These are phyloP conservation scores for Angomonas deanei DNA, from an alignment of 208 protist species.

Conservation along the genomic window DNA sequence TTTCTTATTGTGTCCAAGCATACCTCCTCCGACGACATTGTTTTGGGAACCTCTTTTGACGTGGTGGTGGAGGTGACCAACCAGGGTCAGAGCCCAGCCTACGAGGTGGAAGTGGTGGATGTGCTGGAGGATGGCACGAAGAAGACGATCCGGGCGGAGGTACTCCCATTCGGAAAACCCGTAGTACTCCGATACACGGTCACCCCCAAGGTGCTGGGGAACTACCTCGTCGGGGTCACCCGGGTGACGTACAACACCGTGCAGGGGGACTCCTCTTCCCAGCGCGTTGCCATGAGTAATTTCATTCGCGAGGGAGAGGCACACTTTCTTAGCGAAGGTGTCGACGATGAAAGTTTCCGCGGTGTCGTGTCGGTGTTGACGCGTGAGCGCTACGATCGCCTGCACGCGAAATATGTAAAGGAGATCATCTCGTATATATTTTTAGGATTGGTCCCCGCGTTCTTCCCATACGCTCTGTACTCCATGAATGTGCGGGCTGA, in stretches of 20 bases:
- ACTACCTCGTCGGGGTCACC: constrained; percentile 57
- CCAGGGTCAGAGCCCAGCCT: constrained; percentile 72
- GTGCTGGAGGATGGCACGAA: constrained; percentile 41
- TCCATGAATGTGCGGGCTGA: constrained; percentile 66
- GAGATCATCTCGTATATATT: constrained; percentile 76
- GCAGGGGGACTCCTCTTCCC: constrained; percentile 42
- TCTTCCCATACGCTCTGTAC: constrained; percentile 71
- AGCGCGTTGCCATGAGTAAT: constrained; percentile 63
- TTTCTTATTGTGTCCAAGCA: constrained; percentile 79
- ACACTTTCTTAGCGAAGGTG: constrained; percentile 60
- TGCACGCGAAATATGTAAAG: constrained; percentile 68
- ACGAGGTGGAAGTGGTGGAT: constrained; percentile 65
- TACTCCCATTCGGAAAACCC: constrained; percentile 50
- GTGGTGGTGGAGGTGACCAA: constrained; percentile 71
- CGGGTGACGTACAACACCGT: constrained; percentile 70
- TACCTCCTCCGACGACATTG: constrained; percentile 64
- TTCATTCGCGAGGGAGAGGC: constrained; percentile 73
- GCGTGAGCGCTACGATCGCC: constrained; percentile 73
- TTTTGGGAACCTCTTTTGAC: constrained; percentile 67
- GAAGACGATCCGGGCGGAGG: constrained; percentile 40
- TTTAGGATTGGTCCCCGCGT: constrained; percentile 60
- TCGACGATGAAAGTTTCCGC: constrained; percentile 81
- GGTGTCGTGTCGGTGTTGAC: constrained; percentile 79
- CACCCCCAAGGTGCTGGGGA: constrained; percentile 55
- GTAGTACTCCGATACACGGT: constrained; percentile 71